Base-by-base conservation (phyloP, 768 basidiomycete genomes). In the Gloeophyllum trabeum region DNA sequence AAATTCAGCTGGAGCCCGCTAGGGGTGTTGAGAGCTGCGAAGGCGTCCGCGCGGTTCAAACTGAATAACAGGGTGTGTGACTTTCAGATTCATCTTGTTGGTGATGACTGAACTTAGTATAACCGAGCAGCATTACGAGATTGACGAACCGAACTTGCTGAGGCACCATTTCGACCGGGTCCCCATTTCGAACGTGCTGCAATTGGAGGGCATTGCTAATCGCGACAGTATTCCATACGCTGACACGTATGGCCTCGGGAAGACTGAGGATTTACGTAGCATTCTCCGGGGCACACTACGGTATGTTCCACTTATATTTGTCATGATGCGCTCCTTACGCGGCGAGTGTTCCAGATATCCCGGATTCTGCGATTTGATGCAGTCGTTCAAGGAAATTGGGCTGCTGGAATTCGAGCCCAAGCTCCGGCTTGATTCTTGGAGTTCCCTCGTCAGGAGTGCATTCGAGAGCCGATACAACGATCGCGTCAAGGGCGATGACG, bases 1-100 rank as follows among this genome's bases (percentile, higher is more conserved):
- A 94, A 92, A 55, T 91, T 91, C 55, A 88, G 89, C 49, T 97
- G 93, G 93, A 85, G 79, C 39, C 91, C 93, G 0, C 69, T 79
- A 44, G 92, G 89, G 4, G 91, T 94, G 5, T 61, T 97, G 28
- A 73, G 69, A 13, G 93, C 91, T 2, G 85, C 86, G 0, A 58
- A 79, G 43, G 89, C 93, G 48, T 57, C 63, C 0, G 90, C 93
- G 2, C 56, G 53, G 28, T 96, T 78, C 59, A 71, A 73, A 51
- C 62, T 90, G 20, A 49, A 64, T 23, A 65, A 65, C 4, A 53
- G 73, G 60, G 85, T 82, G 48, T n/a, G 69, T 58, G 45, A n/a
- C 26, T 47, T 26, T 46, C 28, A 6, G 18, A 41, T 23, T 25
- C 42, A 16, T 35, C 18, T 25, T 12, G 3, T 2, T 26, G 13